Evolutionary conservation across 805 yeast genomes (phyloP), one percentile per base, ranked within the genome.

Genomic region (Suhomyces xylopsoci): DNA sequence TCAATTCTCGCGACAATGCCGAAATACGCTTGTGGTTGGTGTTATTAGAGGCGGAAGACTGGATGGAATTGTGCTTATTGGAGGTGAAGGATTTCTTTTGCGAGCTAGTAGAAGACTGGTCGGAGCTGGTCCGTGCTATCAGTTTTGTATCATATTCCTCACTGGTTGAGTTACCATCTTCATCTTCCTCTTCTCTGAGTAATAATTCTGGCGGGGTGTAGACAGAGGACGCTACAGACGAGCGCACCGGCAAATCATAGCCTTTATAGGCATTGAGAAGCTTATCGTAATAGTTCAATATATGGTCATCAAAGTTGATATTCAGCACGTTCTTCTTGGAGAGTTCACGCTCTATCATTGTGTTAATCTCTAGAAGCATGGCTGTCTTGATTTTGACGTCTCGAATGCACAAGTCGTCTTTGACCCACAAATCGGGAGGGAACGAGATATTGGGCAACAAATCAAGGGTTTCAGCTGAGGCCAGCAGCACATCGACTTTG

Each of bases 361-460:
- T 28, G 55, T 70, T 71, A 30, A 72, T 61, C 41, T 74, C 78
- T 20, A 54, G 55, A 43, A 75, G 56, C 48, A 74, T 53, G 14
- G 66, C 55, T 20, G 62, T 63, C 55, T 75, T 75, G 41, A 70
- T 59, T 48, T 64, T 67, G 48, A 64, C 55, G 51, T 72, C 70
- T 34, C 63, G 62, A 47, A 74, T 62, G 14, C 53, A 51, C 8
- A 73, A 61, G 9, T 68, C 69, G 19, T 67, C 68, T 30, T 58
- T 55, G 28, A 69, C 58, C 79, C 79, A 75, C 20, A 72, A 53
- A 54, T 74, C 77, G 20, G 51, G 51, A 4, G 79, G 78, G 9
- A 74, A 59, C 2, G 60, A 57, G 2, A 74, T 59, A 38, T 64
- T 68, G 24, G 74, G 73, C 36, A 74, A 52, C 15, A 72, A 58